Conservation (phyloP, 2,329 filamentous ascomycete genomes). For the Fusarium incarnatum region DNA sequence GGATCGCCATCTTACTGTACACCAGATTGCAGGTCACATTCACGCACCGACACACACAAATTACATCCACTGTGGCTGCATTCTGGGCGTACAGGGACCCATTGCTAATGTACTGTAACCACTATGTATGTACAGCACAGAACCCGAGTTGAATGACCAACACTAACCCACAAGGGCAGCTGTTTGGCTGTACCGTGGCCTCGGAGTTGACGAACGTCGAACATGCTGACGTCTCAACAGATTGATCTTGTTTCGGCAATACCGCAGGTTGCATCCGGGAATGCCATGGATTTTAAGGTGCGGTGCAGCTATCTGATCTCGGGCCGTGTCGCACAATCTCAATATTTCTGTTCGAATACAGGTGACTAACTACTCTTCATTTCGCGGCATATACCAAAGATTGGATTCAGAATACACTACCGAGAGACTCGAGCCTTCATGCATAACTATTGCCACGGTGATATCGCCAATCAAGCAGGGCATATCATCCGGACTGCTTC, state of each 20-base stretch:
- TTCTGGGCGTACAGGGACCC: background rate
- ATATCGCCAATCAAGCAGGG: background rate
- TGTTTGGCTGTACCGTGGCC: slow-evolving; percentile 27
- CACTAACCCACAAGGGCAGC: slow-evolving; percentile 14
- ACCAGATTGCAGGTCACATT: slow-evolving; percentile 17
- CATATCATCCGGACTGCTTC: background rate
- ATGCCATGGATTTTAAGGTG: slow-evolving; percentile 26
- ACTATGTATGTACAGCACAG: background rate
- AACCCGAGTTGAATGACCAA: background rate
- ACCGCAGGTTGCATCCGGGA: slow-evolving; percentile 32
- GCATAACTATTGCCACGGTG: background rate
- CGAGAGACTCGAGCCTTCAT: background rate
- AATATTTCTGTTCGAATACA: background rate
- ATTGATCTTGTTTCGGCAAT: slow-evolving; percentile 28
- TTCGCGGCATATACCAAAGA: background rate
- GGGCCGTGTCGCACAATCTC: background rate
- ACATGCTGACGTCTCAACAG: slow-evolving; percentile 26
- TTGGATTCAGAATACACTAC: background rate
- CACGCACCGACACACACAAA: slow-evolving; percentile 4
- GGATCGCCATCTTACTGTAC: background rate
- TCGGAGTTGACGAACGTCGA: slow-evolving; percentile 33
- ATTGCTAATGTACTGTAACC: slow-evolving; percentile 2
- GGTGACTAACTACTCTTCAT: background rate
- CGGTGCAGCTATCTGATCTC: slow-evolving; percentile 20
- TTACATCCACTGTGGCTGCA: slow-evolving; percentile 14